Base-by-base conservation (phyloP, 2,329 filamentous ascomycete species). In the Alternaria conjuncta region DNA sequence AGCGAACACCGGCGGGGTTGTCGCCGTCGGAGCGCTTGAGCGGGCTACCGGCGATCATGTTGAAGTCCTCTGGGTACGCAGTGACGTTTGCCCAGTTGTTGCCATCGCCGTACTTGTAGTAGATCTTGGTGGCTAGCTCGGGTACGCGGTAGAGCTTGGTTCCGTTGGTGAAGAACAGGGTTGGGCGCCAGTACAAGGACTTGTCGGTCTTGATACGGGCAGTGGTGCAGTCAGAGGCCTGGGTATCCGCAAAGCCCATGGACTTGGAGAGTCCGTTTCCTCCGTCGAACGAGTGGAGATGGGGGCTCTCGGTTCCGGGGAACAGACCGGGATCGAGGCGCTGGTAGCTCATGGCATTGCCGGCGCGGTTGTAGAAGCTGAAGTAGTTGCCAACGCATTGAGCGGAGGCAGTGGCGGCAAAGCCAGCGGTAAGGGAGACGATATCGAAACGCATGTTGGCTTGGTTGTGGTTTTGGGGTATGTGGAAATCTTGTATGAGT, bases 251-350 rank as follows among this genome's bases (percentile, higher is more conserved):
- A 53, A 73, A 80, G 62, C 61, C 62, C 56, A 74, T 75, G 13
- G 71, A 66, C 4, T 74, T 65, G 44, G 69, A 61, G 26, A 80
- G 64, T 26, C 61, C 75, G 49, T 79, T 78, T 36, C 77, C 78
- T 47, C 79, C 79, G 50, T 80, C 76, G 65, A 80, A 80, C 7
- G 76, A 77, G 63, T 80, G 79, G 32, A 80, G 69, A 71, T 80
- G 79, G 21, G 76, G 70, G 51, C 73, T 75, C 57, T 76, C 57
- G 8, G 55, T 60, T 49, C 78, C 79, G 13, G 79, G 79, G 54
- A 66, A 73, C 7, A 80, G 65, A 44, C 75, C 75, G 21, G 79
- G 78, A 45, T 80, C 79, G 28, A 80, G 64, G 49, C 76, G 71
- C 67, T 79, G 75, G 55, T 78, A 77, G 69, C 71, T 76, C 73